Evolutionary conservation across 2,329 filamentous ascomycete species (phyloP), one percentile per base, ranked within the genome.

Genomic region (Stagonosporopsis tanaceti): DNA sequence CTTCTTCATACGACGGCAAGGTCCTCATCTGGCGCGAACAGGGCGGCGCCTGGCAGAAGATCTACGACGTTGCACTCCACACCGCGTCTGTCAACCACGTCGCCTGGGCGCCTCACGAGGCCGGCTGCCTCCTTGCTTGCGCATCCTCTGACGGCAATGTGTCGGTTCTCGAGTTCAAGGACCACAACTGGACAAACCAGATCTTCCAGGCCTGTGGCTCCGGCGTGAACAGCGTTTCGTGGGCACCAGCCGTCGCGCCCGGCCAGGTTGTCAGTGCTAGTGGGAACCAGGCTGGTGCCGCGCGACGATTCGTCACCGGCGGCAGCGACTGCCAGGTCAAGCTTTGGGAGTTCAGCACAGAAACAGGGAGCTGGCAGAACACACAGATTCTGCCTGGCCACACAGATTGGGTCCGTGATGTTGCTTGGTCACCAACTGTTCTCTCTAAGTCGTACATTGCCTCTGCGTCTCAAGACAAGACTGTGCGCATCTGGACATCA

Each of bases 1-100:
- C 92, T 61, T 92, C 93, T 48, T 92, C 91, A 65, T 99, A 97
- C 81, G 95, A 99, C 79, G 95, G 94, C 79, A 97, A 97, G 79
- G 94, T 99, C 65, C 88, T 98, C 77, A 96, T 99, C 84, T 99
- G 94, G 93, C 92, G 93, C 77, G 95, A 99, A 80, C 89, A 93
- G 77, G 68, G 70, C 39, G 70, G 67, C 61, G 64, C 67, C 57
- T 83, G 81, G 81, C 90, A 93, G 72, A 89, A 90, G 75, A 92
- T 97, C 77, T 96, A 95, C 81, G 92, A 96, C 72, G 96, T 96
- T 75, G 89, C 91, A 61, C 86, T 94, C 52, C 94, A 98, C 87
- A 96, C 94, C 77, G 94, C 94, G 47, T 95, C 90, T 48, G 95
- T 99, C 71, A 99, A 99, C 82, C 91, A 96, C 71, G 92, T 99